These are phyloP conservation scores for Candida stauntonica DNA, from an alignment of 805 yeast species.

Conservation along the genomic window DNA sequence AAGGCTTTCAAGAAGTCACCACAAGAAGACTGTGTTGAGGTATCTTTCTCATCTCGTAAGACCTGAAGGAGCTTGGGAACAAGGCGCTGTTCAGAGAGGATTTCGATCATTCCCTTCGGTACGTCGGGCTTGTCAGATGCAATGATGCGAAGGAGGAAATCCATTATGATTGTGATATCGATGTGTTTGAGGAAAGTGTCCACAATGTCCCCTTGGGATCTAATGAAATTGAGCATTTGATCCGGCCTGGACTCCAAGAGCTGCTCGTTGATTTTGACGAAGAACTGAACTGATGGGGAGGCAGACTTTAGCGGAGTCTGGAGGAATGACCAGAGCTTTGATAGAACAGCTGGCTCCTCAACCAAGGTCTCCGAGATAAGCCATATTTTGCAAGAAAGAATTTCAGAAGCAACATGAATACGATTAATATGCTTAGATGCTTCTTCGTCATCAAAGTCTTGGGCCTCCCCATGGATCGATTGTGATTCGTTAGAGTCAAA, in stretches of 20 bases:
- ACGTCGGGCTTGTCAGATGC: slow-evolving; percentile 88
- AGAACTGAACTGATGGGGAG: slow-evolving; percentile 72
- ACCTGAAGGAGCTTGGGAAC: slow-evolving; percentile 67
- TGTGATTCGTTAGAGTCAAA: slow-evolving; percentile 8
- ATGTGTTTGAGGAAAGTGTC: slow-evolving; percentile 71
- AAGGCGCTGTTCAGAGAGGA: slow-evolving; percentile 67
- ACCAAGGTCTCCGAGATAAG: slow-evolving; percentile 83
- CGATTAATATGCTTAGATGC: slow-evolving; percentile 24
- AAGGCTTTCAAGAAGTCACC: slow-evolving; percentile 93
- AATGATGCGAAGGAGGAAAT: slow-evolving; percentile 79
- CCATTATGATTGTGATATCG: slow-evolving; percentile 89
- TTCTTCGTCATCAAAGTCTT: slow-evolving; percentile 18
- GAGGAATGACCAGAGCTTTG: slow-evolving; percentile 74
- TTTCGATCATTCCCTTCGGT: slow-evolving; percentile 84
- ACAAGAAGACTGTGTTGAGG: slow-evolving; percentile 82
- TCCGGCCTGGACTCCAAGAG: slow-evolving; percentile 73
- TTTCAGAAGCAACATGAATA: slow-evolving; percentile 73
- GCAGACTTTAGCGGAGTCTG: slow-evolving; percentile 51
- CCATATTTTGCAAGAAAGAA: slow-evolving; percentile 88
- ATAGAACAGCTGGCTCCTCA: slow-evolving; percentile 60
- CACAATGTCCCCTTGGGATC: slow-evolving; percentile 54
- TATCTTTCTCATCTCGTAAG: slow-evolving; percentile 52
- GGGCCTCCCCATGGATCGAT: slow-evolving; percentile 8
- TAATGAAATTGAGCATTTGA: slow-evolving; percentile 50
- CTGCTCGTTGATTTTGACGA: slow-evolving; percentile 86